phyloP scores from a whole-genome alignment of 371 early-diverging fungal species.

The Mucor indicus region DNA sequence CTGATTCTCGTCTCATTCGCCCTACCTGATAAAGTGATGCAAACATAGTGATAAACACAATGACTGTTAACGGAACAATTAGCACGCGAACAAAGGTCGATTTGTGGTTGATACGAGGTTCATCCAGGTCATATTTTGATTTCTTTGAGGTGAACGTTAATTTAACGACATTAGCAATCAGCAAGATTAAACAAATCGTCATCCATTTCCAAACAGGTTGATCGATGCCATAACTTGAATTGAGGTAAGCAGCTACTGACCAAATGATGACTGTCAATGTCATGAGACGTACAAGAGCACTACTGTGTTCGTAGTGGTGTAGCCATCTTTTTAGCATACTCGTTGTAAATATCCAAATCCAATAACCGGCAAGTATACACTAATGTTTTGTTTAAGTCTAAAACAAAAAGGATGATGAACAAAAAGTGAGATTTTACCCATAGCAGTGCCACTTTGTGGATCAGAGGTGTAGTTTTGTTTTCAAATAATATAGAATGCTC shows the following conservation, averaged over 20 bases:
- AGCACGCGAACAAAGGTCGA: conserved; percentile 41
- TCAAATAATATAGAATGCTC: conserved; percentile 48
- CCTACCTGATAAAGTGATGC: conserved; percentile 37
- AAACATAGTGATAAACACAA: conserved; percentile 47
- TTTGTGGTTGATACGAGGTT: conserved; percentile 28
- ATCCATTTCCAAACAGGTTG: conserved; percentile 66
- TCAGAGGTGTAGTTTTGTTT: conserved; percentile 54
- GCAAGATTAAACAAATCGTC: conserved; percentile 49
- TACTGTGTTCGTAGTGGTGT: conserved; percentile 55
- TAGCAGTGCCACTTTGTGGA: conserved; percentile 54
- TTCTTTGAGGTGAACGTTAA: conserved; percentile 25
- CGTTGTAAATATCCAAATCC: conserved; percentile 60
- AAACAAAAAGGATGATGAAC: background rate
- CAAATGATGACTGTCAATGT: conserved; percentile 60
- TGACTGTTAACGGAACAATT: conserved; percentile 36
- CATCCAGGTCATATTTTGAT: conserved; percentile 23
- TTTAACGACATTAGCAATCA: conserved; percentile 35
- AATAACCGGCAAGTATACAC: conserved; percentile 57
- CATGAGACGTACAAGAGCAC: conserved; percentile 58
- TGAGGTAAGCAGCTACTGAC: conserved; percentile 54
- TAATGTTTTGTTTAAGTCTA: conserved; percentile 11
- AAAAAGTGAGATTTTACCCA: too few species aligned
- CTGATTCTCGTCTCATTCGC: conserved; percentile 24
- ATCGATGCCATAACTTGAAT: conserved; percentile 53
- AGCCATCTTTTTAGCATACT: conserved; percentile 62